Conservation (phyloP, 768 basidiomycete species). For the Boletus pseudo-olivaceus region DNA sequence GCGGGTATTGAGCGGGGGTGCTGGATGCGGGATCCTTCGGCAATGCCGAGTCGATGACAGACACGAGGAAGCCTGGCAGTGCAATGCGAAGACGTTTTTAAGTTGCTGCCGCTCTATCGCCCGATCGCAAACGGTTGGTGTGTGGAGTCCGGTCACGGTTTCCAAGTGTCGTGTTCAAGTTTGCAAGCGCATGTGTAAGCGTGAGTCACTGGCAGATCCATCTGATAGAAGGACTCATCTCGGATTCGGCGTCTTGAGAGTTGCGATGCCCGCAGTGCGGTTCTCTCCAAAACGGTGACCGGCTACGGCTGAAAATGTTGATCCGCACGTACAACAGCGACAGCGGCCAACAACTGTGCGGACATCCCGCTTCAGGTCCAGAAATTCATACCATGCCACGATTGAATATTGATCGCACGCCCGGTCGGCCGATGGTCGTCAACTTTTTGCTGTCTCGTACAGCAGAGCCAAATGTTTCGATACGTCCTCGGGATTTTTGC, state of each 20-base stretch:
- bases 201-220: not conserved
- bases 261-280: not conserved
- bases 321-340: not conserved
- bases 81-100: not conserved
- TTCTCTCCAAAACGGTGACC: not conserved
- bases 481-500: not conserved
- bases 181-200: not conserved
- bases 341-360: not conserved
- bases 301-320: not conserved
- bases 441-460: not conserved
- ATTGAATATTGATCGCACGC: no score
- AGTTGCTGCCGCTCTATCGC: not conserved
- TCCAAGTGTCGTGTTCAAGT: no score
- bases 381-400: not conserved
- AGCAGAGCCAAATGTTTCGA: not conserved
- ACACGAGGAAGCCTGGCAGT: not conserved
- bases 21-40: not conserved
- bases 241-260: no score
- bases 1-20: not conserved
- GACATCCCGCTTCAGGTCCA: no score
- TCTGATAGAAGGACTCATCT: no score
- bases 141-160: constrained; percentile 1
- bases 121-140: not conserved
- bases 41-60: not conserved
- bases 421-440: not conserved